Conservation (phyloP, 805 yeast genomes). For the Zygosaccharomyces pseudorouxii region DNA sequence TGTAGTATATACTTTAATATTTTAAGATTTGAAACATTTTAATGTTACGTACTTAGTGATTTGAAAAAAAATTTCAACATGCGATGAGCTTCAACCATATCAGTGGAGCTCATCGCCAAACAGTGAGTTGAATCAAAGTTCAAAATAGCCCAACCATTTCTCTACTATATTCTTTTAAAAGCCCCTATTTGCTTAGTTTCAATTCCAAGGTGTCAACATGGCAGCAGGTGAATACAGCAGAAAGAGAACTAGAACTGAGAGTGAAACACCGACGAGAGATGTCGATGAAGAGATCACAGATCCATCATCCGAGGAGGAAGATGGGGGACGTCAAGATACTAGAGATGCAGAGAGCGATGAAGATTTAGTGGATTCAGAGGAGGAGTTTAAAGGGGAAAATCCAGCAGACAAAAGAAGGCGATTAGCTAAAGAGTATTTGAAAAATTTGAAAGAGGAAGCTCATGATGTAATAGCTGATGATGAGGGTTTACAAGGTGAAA, state of each 20-base stretch:
- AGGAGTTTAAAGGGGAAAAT: slow-evolving; percentile 66
- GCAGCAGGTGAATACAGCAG: slow-evolving; percentile 10
- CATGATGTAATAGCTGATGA: slow-evolving; percentile 34
- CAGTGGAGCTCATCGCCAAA: slow-evolving; percentile 1
- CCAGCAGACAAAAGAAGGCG: slow-evolving; percentile 94
- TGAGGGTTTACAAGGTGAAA: slow-evolving; percentile 13
- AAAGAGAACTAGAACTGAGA: slow-evolving; percentile 25
- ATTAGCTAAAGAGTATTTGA: slow-evolving; percentile 87
- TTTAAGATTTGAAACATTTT: neutral
- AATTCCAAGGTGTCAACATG: slow-evolving; percentile 2
- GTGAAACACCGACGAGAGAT: slow-evolving; percentile 12
- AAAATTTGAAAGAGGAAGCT: slow-evolving; percentile 62
- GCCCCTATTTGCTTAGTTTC: neutral
- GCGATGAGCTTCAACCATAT: slow-evolving; percentile 21
- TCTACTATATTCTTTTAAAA: neutral
- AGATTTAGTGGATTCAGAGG: slow-evolving; percentile 57
- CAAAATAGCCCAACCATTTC: neutral
- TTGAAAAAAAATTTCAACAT: slow-evolving; percentile 21
- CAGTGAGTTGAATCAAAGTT: neutral
- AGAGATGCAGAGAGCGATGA: slow-evolving; percentile 36
- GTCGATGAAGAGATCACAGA: slow-evolving; percentile 56
- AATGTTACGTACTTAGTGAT: slow-evolving; percentile 13
- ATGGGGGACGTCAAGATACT: slow-evolving; percentile 39
- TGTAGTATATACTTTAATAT: neutral
- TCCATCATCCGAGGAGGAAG: slow-evolving; percentile 47